Evolutionary conservation across 176 grass and related monocot genomes (phyloP).

Genomic region (Coix lacrymajobi): DNA sequence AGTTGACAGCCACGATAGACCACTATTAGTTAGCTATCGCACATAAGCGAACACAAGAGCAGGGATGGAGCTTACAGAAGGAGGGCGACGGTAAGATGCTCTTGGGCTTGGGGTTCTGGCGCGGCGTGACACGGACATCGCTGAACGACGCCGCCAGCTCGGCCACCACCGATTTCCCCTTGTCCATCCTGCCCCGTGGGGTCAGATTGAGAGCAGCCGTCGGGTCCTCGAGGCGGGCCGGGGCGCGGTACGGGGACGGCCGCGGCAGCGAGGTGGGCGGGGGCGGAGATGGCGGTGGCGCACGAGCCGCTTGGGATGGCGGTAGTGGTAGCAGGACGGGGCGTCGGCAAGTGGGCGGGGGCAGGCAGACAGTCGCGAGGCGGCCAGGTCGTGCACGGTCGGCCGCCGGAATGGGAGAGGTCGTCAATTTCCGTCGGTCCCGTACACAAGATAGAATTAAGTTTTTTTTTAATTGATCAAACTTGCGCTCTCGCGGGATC

Average conservation of each 20-base stretch:
- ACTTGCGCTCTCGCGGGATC: too few relatives aligned
- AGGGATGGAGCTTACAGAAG: constrained; percentile 45
- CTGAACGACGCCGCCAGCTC: constrained; percentile 54
- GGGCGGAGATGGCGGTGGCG: background rate
- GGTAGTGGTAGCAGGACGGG: background rate
- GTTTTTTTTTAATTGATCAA: too few relatives aligned
- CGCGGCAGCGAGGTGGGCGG: background rate
- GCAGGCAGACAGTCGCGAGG: background rate
- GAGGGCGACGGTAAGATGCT: background rate
- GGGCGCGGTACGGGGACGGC: background rate
- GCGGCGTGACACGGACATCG: constrained; percentile 41
- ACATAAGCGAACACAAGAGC: background rate
- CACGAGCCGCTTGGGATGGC: too few relatives aligned
- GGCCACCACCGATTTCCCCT: constrained; percentile 37
- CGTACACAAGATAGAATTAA: too few relatives aligned
- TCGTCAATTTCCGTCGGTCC: background rate
- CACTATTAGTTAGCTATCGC: background rate
- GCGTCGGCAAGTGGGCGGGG: background rate
- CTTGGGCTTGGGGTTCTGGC: constrained; percentile 1
- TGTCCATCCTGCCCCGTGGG: constrained; percentile 41
- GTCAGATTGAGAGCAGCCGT: background rate
- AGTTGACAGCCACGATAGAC: background rate
- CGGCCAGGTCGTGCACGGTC: background rate
- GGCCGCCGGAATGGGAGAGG: background rate
- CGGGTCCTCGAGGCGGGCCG: background rate